phyloP scores from a whole-genome alignment of 179 eudicot genomes.

The Actinidia chinensis region DNA sequence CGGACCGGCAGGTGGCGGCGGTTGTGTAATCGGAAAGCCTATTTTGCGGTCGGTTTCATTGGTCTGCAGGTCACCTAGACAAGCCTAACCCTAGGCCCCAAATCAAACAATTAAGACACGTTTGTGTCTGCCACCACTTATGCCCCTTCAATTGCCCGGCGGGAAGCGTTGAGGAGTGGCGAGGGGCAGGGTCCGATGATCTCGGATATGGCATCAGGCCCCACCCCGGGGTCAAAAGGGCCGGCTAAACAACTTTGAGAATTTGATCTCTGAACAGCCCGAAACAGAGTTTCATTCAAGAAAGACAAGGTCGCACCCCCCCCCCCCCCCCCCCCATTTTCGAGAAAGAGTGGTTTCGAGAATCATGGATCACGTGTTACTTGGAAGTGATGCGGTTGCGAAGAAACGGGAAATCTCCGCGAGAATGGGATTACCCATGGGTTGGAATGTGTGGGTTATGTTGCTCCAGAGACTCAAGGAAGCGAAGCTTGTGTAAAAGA shows the following conservation, averaged over 20 bases:
- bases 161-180: constrained; percentile 78
- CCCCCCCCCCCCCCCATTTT: no score
- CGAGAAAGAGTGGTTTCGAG: constrained; percentile 84
- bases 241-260: constrained; percentile 36
- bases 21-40: constrained; percentile 44
- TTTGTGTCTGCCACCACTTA: constrained; percentile 73
- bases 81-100: constrained; percentile 52
- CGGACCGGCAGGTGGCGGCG: constrained; percentile 20
- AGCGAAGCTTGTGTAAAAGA: constrained; percentile 80
- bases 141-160: constrained; percentile 69
- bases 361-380: constrained; percentile 69
- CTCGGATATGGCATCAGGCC: constrained; percentile 87
- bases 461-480: constrained; percentile 85
- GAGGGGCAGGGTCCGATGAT: constrained; percentile 86
- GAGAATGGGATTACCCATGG: constrained; percentile 82
- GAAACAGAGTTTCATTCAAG: constrained; percentile 59
- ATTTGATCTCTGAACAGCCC: constrained; percentile 30
- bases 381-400: constrained; percentile 85
- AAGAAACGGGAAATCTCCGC: constrained; percentile 63
- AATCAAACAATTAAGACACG: constrained; percentile 51
- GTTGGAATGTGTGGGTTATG: constrained; percentile 87
- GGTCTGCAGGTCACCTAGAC: constrained; percentile 68
- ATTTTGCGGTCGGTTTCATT: constrained; percentile 78
- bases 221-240: constrained; percentile 69
- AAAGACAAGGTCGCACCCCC: constrained; percentile 84